phyloP scores from a whole-genome alignment of 768 basidiomycete species.

The Termitomyces titanicus region DNA sequence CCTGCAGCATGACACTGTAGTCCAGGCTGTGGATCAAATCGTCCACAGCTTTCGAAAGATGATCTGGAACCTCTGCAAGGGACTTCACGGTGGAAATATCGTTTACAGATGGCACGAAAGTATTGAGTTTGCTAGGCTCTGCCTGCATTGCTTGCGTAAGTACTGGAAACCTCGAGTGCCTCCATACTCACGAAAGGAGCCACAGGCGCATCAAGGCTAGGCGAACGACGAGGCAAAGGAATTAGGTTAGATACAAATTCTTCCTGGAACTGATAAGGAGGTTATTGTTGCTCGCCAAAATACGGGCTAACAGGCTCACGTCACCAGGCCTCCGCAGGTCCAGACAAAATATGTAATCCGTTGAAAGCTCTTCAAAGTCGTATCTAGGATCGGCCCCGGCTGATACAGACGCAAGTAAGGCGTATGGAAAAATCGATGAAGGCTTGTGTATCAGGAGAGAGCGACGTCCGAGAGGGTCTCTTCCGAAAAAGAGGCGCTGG shows the following conservation, averaged over 20 bases:
- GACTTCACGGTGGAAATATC: constrained; percentile 30
- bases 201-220: not conserved
- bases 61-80: constrained; percentile 39
- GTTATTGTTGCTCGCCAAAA: not conserved
- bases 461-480: constrained; percentile 83
- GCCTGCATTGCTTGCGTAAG: constrained; percentile 33
- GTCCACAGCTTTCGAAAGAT: constrained; percentile 42
- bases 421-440: constrained; percentile 39
- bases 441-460: constrained; percentile 77
- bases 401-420: constrained; percentile 68
- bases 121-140: constrained; percentile 41
- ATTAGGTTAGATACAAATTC: constrained; percentile 13
- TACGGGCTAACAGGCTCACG: not conserved
- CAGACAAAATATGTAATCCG: constrained; percentile 52
- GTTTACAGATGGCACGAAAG: constrained; percentile 39
- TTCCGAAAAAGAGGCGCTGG: constrained; percentile 60
- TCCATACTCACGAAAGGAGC: constrained; percentile 26
- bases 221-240: constrained; percentile 12
- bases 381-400: constrained; percentile 42
- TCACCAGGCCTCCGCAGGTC: constrained; percentile 29
- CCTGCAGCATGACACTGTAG: constrained; percentile 62
- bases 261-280: not conserved
- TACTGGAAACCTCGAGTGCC: not conserved
- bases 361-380: constrained; percentile 59
- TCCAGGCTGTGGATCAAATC: constrained; percentile 53